These are phyloP conservation scores for Ustilago lituana DNA, from an alignment of 1,284 basidiomycete species.

Conservation along the genomic window DNA sequence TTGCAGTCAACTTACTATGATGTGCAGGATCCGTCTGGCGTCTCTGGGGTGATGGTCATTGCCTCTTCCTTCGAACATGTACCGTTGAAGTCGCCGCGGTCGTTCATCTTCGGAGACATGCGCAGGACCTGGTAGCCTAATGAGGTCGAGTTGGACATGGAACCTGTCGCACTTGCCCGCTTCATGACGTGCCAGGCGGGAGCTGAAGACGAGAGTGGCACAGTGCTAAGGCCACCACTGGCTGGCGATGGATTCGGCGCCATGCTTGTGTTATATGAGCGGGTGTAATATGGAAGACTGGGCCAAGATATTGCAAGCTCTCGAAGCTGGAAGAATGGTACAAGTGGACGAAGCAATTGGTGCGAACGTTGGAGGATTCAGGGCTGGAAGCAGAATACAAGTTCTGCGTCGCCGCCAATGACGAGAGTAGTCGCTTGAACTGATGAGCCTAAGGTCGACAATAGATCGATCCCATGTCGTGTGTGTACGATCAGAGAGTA, in stretches of 20 bases:
- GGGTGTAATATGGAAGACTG: too few relatives aligned
- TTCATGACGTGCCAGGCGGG: conserved; percentile 14
- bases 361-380: too few relatives aligned
- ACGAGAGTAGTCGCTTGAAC: too few relatives aligned
- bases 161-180: conserved; percentile 2
- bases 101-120: conserved; percentile 41
- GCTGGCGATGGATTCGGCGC: conserved; percentile 10
- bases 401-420: too few relatives aligned
- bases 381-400: too few relatives aligned
- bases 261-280: conserved; percentile 14
- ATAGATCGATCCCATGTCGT: too few relatives aligned
- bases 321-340: too few relatives aligned
- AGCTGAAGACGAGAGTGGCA: conserved; percentile 8
- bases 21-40: conserved; percentile 40
- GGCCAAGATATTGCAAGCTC: too few relatives aligned
- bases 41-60: conserved; percentile 46
- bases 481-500: too few relatives aligned
- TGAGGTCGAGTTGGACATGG: conserved; percentile 10
- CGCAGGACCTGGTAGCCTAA: conserved; percentile 23
- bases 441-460: too few relatives aligned
- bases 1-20: conserved; percentile 46
- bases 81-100: conserved; percentile 48
- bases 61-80: conserved; percentile 36
- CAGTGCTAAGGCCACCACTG: conserved; percentile 10
- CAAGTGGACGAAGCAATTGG: too few relatives aligned